These are phyloP conservation scores for Diaporthe velutina DNA, from an alignment of 2,329 filamentous ascomycete genomes.

Conservation along the genomic window DNA sequence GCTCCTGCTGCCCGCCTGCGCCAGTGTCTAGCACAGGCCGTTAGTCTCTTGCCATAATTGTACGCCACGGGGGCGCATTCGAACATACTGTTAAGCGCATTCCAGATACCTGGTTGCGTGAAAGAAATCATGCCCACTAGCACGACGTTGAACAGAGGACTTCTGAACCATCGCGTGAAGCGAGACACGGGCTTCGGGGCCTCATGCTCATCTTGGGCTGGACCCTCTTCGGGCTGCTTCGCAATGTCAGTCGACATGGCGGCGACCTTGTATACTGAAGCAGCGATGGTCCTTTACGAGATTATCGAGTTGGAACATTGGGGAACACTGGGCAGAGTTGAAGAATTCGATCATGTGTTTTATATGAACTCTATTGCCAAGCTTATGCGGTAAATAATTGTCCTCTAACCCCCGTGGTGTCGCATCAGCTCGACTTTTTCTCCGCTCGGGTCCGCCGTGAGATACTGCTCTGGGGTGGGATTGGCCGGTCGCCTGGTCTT, in stretches of 20 bases:
- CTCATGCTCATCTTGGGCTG: background rate
- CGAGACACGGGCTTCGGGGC: slow-evolving; percentile 43
- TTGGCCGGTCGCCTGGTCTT: background rate
- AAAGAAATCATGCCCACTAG: slow-evolving; percentile 59
- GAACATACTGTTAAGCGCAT: slow-evolving; percentile 55
- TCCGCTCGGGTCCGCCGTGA: slow-evolving; percentile 1
- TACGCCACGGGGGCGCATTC: background rate
- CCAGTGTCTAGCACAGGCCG: slow-evolving; percentile 44
- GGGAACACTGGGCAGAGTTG: accelerated
- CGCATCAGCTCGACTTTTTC: slow-evolving; percentile 4
- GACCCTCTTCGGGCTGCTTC: slow-evolving; percentile 13
- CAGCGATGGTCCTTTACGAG: background rate
- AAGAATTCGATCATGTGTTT: background rate
- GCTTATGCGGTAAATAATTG: background rate
- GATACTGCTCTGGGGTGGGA: slow-evolving; percentile 1
- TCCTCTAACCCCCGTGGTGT: background rate
- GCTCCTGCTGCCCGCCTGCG: slow-evolving; percentile 51
- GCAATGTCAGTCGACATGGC: background rate
- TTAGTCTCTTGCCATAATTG: background rate
- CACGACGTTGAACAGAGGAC: slow-evolving; percentile 61
- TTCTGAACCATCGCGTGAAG: slow-evolving; percentile 55
- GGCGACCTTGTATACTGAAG: background rate
- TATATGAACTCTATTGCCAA: slow-evolving; percentile 9
- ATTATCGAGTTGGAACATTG: too few species aligned
- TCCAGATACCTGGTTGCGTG: slow-evolving; percentile 62